Evolutionary conservation across 1,284 basidiomycete species (phyloP).

Genomic region (Tremellales sp.): DNA sequence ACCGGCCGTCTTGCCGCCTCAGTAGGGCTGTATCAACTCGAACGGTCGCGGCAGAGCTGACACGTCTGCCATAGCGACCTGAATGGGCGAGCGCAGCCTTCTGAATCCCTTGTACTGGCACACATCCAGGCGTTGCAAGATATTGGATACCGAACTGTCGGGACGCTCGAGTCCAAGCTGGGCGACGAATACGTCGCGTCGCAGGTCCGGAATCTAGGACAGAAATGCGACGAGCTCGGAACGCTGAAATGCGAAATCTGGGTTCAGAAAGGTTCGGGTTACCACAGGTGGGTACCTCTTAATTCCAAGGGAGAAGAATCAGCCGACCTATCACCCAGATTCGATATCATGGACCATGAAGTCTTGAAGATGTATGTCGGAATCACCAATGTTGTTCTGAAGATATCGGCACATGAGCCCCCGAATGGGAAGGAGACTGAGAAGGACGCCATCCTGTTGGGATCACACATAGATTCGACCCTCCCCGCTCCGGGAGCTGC

Average conservation of each 20-base stretch:
- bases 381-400: constrained; percentile 83
- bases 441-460: constrained; percentile 78
- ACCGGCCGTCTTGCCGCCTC: constrained; percentile 28
- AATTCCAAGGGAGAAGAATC: background rate
- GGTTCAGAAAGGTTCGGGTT: constrained; percentile 78
- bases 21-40: constrained; percentile 10
- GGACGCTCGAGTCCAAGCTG: constrained; percentile 79
- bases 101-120: constrained; percentile 36
- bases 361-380: constrained; percentile 89
- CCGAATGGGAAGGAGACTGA: constrained; percentile 62
- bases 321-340: constrained; percentile 52
- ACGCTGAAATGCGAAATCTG: constrained; percentile 80
- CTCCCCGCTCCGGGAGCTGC: constrained; percentile 71
- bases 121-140: constrained; percentile 56
- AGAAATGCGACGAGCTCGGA: constrained; percentile 59
- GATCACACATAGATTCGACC: constrained; percentile 77
- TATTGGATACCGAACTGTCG: constrained; percentile 89
- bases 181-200: constrained; percentile 79
- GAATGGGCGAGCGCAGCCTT: constrained; percentile 30
- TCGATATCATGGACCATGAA: constrained; percentile 76
- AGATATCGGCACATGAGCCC: constrained; percentile 58
- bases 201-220: constrained; percentile 60
- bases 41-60: background rate
- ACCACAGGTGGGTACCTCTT: constrained; percentile 62
- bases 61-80: constrained; percentile 19